Percentiles rank a stretch among this genome's conserved stretches.
Evolutionary conservation across 2,329 filamentous ascomycete genomes (phyloP).

Genomic region (Phialemoniopsis sp.): DNA sequence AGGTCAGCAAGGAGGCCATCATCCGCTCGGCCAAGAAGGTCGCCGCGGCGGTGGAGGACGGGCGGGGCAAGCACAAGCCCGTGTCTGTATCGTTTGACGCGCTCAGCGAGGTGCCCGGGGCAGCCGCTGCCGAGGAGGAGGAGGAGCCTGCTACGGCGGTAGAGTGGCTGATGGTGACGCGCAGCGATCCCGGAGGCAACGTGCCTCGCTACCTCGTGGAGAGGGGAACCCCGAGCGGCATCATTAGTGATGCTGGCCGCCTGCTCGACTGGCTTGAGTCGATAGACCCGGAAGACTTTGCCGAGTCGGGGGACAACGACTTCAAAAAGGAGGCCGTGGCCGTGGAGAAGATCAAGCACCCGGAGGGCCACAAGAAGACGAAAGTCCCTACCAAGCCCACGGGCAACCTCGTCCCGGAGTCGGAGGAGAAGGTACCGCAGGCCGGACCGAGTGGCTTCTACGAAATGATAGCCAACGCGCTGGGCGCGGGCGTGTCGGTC

Average conservation of each 20-base stretch:
- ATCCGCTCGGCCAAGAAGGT: constrained; percentile 32
- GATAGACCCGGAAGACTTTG: constrained; percentile 29
- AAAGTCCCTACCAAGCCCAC: constrained; percentile 13
- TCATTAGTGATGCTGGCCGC: constrained; percentile 73
- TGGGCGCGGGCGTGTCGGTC: constrained; percentile 44
- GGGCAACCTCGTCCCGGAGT: constrained; percentile 15
- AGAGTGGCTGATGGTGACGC: constrained; percentile 91
- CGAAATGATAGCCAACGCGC: constrained; percentile 48
- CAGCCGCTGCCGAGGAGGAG: constrained; percentile 20
- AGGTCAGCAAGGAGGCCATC: constrained; percentile 34
- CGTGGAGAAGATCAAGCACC: constrained; percentile 21
- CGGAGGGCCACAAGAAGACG: constrained; percentile 12
- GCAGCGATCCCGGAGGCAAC: constrained; percentile 83
- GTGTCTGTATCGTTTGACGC: neutral
- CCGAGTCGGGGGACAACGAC: constrained; percentile 13
- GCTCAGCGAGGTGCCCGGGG: constrained; percentile 2
- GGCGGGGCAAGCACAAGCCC: neutral
- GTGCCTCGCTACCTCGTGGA: constrained; percentile 92
- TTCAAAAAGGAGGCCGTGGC: constrained; percentile 18
- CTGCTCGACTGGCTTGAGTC: constrained; percentile 70
- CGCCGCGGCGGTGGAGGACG: constrained; percentile 3
- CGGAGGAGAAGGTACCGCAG: constrained; percentile 18
- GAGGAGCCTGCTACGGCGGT: constrained; percentile 41
- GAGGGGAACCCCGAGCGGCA: constrained; percentile 76
- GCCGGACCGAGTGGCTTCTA: constrained; percentile 43